Evolutionary conservation across 2,329 filamentous ascomycete species (phyloP), one percentile per base, ranked within the genome.

Genomic region (Scedosporium apiospermum): DNA sequence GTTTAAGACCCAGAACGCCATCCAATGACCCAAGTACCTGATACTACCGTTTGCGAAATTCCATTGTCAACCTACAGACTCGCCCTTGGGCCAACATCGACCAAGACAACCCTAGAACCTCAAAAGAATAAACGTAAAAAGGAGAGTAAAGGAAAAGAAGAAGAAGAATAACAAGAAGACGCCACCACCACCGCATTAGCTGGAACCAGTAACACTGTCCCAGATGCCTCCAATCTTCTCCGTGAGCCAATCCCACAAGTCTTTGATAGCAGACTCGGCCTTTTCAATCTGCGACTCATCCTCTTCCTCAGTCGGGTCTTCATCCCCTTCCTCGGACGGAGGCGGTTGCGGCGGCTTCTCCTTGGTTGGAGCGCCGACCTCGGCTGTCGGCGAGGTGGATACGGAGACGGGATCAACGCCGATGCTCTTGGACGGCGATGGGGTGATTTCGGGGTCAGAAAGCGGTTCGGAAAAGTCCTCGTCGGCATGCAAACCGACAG

Each of bases 401-500:
- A 68, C 61, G n/a, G 65, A 61, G 65, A 64, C 65, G 57, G 59
- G 46, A 57, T 63, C 61, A 16, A 60, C 23, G 23, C 58, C 60
- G 55, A 60, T 63, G 4, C 61, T 42, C 21, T 51, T 57, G 21
- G 55, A 10, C 16, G 10, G 44, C 41, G 44, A 18, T 14, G 59
- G 49, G 16, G 61, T 60, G 5, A 62, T 69, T 12, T 74, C 76
- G 0, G 85, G 84, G 66, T 89, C 85, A 1, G 73, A 72, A 0
- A 81, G 84, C n/a, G 77, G 78, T 21, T 82, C 77, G 0, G 79
- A 72, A 2, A 72, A 73, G 2, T 78, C 75, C 16, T 79, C 78
- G 0, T 78, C 69, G 58, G 81, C 78, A 70, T 93, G 89, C 1
- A 84, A 71, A 4, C 88, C 88, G 12, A 85, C 71, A 0, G 87